phyloP scores from a whole-genome alignment of 176 grass and related monocot species.

The Stipa capillata region DNA sequence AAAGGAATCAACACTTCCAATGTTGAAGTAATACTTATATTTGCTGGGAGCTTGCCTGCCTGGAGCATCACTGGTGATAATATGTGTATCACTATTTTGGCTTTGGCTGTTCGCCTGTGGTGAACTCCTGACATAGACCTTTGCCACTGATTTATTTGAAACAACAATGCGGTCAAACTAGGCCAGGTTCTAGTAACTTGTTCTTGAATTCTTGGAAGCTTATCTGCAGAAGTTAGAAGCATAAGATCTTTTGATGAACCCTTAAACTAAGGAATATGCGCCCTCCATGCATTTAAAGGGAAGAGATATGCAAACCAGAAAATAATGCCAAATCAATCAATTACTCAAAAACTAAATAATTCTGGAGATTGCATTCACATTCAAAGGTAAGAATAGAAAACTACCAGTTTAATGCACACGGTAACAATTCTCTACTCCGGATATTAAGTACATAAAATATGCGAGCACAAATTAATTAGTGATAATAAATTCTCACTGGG shows the following conservation, averaged over 20 bases:
- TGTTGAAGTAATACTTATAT: conserved; percentile 95
- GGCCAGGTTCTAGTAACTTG: conserved; percentile 83
- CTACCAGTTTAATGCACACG: not conserved
- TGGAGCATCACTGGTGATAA: conserved; percentile 39
- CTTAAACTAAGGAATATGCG: not conserved
- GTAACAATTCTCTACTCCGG: not conserved
- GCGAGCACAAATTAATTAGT: not conserved
- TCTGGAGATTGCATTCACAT: not conserved
- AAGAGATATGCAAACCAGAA: not conserved
- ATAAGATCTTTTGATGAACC: not conserved
- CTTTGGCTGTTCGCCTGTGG: conserved; percentile 30
- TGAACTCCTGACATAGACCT: conserved; percentile 75
- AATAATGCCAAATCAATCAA: not conserved
- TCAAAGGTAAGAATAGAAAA: not conserved
- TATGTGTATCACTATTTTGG: conserved; percentile 39
- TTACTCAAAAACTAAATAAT: not conserved
- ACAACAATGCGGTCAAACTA: conserved; percentile 91
- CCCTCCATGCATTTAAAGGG: not conserved
- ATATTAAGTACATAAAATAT: not conserved
- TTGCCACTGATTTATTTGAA: conserved; percentile 95
- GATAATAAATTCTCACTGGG: not conserved
- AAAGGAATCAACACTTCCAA: conserved; percentile 94
- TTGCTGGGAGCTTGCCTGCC: conserved; percentile 44
- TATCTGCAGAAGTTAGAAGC: conserved; percentile 49
- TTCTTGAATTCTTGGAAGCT: conserved; percentile 99